Evolutionary conservation across 805 yeast species (phyloP).

Genomic region (Cyberlindnera samutprakarnensis): DNA sequence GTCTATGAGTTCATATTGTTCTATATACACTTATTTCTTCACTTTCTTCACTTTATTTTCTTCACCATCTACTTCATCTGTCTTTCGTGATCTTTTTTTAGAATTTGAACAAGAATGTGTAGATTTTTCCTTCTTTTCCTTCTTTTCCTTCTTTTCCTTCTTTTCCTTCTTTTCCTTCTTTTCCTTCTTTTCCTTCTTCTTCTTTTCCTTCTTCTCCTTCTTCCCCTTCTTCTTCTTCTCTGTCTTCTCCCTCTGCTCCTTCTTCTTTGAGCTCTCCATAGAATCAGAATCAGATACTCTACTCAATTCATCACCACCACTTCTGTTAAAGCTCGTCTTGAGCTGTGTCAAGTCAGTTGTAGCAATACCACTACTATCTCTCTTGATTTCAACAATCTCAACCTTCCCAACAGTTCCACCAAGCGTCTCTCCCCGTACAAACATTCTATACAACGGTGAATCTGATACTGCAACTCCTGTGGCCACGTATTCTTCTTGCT

Average conservation of each 20-base stretch:
- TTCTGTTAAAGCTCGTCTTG: constrained; percentile 11
- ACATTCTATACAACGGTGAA: constrained; percentile 78
- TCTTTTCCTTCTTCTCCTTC: constrained; percentile 13
- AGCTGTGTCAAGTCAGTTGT: constrained; percentile 5
- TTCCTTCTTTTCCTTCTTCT: constrained; percentile 15
- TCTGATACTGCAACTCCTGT: constrained; percentile 39
- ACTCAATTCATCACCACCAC: background rate
- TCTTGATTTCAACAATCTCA: constrained; percentile 10
- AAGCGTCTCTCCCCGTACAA: constrained; percentile 81
- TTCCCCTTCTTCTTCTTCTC: constrained; percentile 9
- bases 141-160: constrained; percentile 17
- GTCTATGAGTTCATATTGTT: no score
- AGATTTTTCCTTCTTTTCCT: constrained; percentile 21
- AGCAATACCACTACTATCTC: background rate
- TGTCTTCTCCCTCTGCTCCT: constrained; percentile 16
- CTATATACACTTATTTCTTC: no score
- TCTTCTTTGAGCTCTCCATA: constrained; percentile 9
- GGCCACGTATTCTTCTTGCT: constrained; percentile 43
- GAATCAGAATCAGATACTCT: constrained; percentile 3
- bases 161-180: constrained; percentile 14
- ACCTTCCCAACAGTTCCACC: constrained; percentile 60
- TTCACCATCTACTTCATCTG: no score
- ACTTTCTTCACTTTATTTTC: constrained; percentile 10
- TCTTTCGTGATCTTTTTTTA: constrained; percentile 11
- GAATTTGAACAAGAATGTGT: no score